Base-by-base conservation (phyloP, 2,329 filamentous ascomycete genomes). In the Epicoccum sorghinum region DNA sequence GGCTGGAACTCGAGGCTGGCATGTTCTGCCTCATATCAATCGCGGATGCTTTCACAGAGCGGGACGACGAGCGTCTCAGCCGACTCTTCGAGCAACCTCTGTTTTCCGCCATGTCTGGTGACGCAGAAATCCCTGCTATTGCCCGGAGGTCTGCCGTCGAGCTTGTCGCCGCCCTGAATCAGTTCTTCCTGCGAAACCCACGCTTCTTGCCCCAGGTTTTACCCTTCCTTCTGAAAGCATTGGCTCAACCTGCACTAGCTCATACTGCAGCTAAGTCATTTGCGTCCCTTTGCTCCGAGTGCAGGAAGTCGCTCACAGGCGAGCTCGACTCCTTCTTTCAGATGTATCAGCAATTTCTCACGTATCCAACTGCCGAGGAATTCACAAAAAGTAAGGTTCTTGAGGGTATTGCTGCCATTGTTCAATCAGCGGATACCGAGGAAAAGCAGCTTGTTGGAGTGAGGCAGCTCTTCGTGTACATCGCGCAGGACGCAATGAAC, bases 221-320 rank as follows among this genome's bases (percentile, higher is more conserved):
- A 23, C 89, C 88, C 43, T 85, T 93, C 39, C 80, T 95, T 0
- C 93, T 96, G 68, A 82, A 81, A 29, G 86, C 89, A 6, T 79
- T 93, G 4, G 81, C 83, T 14, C 85, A 88, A 29, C 76, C 82
- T 2, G 76, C 81, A 4, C 79, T 93, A 39, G 86, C 87, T 7
- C 79, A 82, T n/a, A 81, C 84, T 43, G 89, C 90, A 3, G 89
- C 90, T 2, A 89, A 86, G 66, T 89, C 90, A 0, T 93, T 96
- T 32, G 80, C 83, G 29, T 84, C 83, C 5, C 82, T 95, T 1
- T 93, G 90, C 68, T 90, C 86, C 0, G 89, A 89, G 27, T 95
- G 90, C 60, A 84, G 90, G 33, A 79, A 79, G 24, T 83, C 86
- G 46, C 77, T 96, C n/a, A 85, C 86, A 4, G 76, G 82, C 1